A percentile compares a stretch with the other conserved stretches of the same genome.
phyloP scores from a whole-genome alignment of 345 rosid species.

The Eucalyptus coolabah region DNA sequence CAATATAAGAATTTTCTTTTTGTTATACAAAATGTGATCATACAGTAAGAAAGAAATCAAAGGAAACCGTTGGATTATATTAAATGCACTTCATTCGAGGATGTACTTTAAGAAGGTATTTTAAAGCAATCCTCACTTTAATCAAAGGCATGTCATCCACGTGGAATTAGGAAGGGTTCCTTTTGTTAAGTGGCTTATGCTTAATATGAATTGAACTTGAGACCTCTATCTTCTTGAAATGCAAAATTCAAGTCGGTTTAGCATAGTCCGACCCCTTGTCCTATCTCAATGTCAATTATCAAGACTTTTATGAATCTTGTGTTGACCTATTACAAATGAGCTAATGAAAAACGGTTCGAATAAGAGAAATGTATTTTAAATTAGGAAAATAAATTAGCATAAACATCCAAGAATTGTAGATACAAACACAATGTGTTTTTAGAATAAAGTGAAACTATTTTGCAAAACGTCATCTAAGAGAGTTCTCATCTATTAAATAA shows the following conservation, averaged over 20 bases:
- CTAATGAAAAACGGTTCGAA: neutral
- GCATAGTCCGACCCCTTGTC: neutral
- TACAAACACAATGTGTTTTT: neutral
- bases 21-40: neutral
- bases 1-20: neutral
- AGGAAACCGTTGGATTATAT: neutral
- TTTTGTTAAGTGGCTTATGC: neutral
- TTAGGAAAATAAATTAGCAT: no score
- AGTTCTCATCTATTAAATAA: neutral
- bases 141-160: neutral
- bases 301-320: neutral
- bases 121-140: neutral
- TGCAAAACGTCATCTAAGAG: neutral
- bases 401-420: neutral
- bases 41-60: neutral
- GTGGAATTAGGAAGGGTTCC: neutral
- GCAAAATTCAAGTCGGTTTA: neutral
- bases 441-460: neutral
- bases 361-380: neutral
- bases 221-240: neutral
- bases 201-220: neutral
- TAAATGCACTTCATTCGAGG: neutral
- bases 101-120: neutral
- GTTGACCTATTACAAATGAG: neutral
- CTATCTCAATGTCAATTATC: neutral